Base-by-base conservation (phyloP, 1,139 yeast species). In the Blastobotrys arbuscula region DNA sequence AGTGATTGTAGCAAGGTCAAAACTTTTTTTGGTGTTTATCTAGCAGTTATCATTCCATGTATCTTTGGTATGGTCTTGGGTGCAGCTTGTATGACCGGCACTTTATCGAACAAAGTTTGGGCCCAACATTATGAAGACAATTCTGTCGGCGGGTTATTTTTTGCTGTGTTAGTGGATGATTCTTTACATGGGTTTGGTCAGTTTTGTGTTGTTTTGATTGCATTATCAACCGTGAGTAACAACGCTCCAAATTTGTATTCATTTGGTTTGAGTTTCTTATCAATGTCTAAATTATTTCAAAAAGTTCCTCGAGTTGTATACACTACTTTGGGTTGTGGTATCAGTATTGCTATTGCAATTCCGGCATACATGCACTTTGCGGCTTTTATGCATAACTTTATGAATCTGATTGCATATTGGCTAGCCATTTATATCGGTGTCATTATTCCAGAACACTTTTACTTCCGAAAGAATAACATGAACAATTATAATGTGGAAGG, bases 201-300 rank as follows among this genome's bases (percentile, higher is more conserved):
- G 67, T 88, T 89, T 74, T 83, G 90, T 69, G 81, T 92, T 71
- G 96, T 89, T 38, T 48, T 89, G 18, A 72, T 89, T 55, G 88
- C 95, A 15, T 70, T 89, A 57, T 85, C 95, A 31, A 86, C 95
- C 43, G 81, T 89, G 50, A 85, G 96, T 58, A 88, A 88, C 75
- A 88, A 88, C 71, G 78, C 88, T 64, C 96, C 96, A 64, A 89
- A 88, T 73, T 82, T 88, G 83, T 89, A 89, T 74, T 86, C 96
- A 18, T 78, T 87, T 62, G 90, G 87, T 28, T 74, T 89, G 58
- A 81, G 89, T 56, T 88, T 89, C 23, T 96, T 88, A 72, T 80
- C 95, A 26, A 73, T 85, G 59, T 84, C 90, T 87, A 77, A 84
- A 44, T 78, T 77, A 53, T 77, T 88, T 61, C 72, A 79, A 46